Evolutionary conservation across 495 filamentous ascomycete genomes (phyloP), one percentile per base, ranked within the genome.

Genomic region (Penicillium canescens): DNA sequence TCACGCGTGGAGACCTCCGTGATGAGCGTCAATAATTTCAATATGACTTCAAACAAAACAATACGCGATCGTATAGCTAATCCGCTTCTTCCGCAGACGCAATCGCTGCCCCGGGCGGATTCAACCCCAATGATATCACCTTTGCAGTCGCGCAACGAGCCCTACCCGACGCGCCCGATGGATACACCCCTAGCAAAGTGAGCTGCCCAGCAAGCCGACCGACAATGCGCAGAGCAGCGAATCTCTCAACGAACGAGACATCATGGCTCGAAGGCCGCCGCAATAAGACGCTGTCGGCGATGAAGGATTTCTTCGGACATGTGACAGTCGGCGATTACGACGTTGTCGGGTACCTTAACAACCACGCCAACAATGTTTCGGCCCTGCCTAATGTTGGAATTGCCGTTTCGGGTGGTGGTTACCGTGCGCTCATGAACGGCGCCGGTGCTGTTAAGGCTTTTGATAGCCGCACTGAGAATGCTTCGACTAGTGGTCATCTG

Each of bases 401-500:
- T 42, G 79, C 78, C 0, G 62, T 78, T 2, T 86, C 83, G 0
- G 85, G 85, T 37, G 85, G 85, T 53, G 93, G 93, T 7, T 97
- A 95, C 66, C 79, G 94, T 52, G 93, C 93, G 1, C 70, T 96
- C 67, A 73, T 94, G 78, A 96, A 88, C 61, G 93, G 92, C 14
- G 93, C 86, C n/a, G 93, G 93, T 38, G 88, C 87, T 24, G 56
- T 97, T 23, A 86, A 89, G 52, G 94, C 93, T 1, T 92, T 92
- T 40, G 93, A 98, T 62, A 82, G 73, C 57, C 82, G 93, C 9
- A 91, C 89, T 0, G 65, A 73, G 0, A 88, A 86, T 46, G 72
- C 87, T 2, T 90, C 86, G 0, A 68, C 66, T 4, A 55, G 68
- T 3, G 92, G 92, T 1, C 86, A 89, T 40, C 75, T 98, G 39